Evolutionary conservation across 331 rosid species (phyloP).

Genomic region (Pyracantha coccinea): DNA sequence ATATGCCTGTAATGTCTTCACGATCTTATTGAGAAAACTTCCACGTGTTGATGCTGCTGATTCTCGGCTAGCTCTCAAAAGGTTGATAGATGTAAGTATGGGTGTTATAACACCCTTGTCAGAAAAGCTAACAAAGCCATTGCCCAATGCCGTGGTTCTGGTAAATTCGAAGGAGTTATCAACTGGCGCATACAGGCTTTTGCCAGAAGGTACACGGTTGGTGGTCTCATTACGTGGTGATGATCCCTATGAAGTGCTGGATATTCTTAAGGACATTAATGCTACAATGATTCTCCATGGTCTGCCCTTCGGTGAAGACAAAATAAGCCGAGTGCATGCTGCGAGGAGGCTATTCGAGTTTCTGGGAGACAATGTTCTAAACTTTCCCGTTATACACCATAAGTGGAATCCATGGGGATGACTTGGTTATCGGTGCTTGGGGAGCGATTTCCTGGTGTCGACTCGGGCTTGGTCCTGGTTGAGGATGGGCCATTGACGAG

Average conservation of each 20-base stretch:
- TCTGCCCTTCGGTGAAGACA: conserved; percentile 63
- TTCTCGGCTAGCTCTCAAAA: conserved; percentile 87
- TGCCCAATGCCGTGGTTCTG: conserved; percentile 87
- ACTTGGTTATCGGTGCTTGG: conserved; percentile 84
- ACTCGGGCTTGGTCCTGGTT: conserved; percentile 83
- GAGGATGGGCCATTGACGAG: conserved; percentile 88
- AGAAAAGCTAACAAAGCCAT: conserved; percentile 91
- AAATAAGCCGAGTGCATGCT: conserved; percentile 79
- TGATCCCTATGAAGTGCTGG: conserved; percentile 72
- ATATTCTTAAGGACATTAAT: conserved; percentile 62
- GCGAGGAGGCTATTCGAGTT: conserved; percentile 90
- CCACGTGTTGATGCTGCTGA: no score
- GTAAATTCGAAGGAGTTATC: conserved; percentile 82
- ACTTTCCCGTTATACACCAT: conserved; percentile 91
- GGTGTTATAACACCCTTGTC: conserved; percentile 86
- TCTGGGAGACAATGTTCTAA: conserved; percentile 60
- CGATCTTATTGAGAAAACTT: no score
- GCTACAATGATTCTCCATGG: conserved; percentile 89
- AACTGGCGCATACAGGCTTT: conserved; percentile 81
- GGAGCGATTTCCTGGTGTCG: no score
- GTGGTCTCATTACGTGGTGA: conserved; percentile 86
- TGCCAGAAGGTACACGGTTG: conserved; percentile 92
- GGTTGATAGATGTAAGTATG: conserved; percentile 83
- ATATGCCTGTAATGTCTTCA: no score
- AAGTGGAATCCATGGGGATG: conserved; percentile 88